phyloP scores from a whole-genome alignment of 1,284 basidiomycete species.

The Boletus smithii region DNA sequence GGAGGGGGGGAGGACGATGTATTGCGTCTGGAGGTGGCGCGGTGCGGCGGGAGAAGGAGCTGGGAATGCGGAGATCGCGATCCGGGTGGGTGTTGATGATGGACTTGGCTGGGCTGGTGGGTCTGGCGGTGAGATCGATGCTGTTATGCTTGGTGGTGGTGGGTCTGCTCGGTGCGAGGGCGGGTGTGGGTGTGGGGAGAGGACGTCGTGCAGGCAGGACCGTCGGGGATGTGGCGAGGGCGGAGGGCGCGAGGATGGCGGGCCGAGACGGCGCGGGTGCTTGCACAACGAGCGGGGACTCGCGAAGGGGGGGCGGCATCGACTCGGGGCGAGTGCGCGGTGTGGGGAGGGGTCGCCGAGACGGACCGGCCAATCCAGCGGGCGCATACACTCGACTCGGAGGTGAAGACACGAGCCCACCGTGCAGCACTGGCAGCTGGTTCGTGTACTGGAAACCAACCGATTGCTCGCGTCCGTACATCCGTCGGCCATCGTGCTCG shows the following conservation, averaged over 20 bases:
- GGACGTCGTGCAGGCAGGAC: constrained; percentile 22
- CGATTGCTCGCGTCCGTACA: constrained; percentile 14
- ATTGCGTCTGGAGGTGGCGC: constrained; percentile 12
- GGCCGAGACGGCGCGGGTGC: constrained; percentile 33
- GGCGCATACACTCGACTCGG: constrained; percentile 6
- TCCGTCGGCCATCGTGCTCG: constrained; percentile 8
- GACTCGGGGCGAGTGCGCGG: constrained; percentile 34
- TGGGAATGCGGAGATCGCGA: constrained; percentile 26
- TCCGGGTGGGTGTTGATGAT: constrained; percentile 12
- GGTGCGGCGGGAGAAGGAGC: constrained; percentile 25
- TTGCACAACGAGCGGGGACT: constrained; percentile 28
- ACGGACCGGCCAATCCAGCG: constrained; percentile 16
- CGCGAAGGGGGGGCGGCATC: constrained; percentile 24
- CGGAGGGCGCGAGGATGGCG: constrained; percentile 24
- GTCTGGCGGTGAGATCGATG: constrained; percentile 24
- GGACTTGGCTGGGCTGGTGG: constrained; percentile 21
- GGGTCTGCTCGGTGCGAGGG: too few relatives aligned
- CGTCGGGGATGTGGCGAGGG: constrained; percentile 20
- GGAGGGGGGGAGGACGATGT: not conserved
- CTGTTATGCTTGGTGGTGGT: constrained; percentile 21
- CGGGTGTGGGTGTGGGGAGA: constrained; percentile 24
- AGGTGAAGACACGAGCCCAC: constrained; percentile 5
- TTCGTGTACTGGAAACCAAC: constrained; percentile 23
- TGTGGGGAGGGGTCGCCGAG: constrained; percentile 30
- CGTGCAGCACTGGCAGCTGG: too few relatives aligned